Conservation (phyloP, 257 asterid species). For the Thymus mandschuricus region DNA sequence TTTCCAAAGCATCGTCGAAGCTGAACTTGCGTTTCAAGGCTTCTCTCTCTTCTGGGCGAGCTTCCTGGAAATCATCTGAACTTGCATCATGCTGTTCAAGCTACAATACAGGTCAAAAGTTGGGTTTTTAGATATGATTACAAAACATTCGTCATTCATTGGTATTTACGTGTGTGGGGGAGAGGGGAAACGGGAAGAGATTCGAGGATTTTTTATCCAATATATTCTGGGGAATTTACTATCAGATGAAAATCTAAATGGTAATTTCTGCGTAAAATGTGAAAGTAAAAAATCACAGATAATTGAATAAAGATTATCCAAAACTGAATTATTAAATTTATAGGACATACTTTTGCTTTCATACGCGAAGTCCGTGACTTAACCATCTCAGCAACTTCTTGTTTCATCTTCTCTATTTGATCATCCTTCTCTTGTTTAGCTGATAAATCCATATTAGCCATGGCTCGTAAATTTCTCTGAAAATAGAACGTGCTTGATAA, state of each 20-base stretch:
- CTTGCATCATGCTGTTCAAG: constrained; percentile 62
- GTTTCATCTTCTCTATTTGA: constrained; percentile 69
- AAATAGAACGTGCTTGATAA: neutral
- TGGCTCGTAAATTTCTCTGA: constrained; percentile 76
- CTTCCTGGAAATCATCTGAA: constrained; percentile 74
- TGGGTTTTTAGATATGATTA: constrained; percentile 13
- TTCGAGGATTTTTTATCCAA: neutral
- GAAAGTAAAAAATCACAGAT: neutral
- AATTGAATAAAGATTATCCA: constrained; percentile 25
- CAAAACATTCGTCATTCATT: constrained; percentile 9
- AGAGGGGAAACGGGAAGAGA: constrained; percentile 10
- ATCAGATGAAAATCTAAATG: neutral
- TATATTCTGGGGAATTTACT: constrained; percentile 18
- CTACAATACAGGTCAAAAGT: constrained; percentile 47
- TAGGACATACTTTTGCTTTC: constrained; percentile 66
- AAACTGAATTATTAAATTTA: constrained; percentile 6
- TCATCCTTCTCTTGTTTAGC: constrained; percentile 82
- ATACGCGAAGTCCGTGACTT: constrained; percentile 51
- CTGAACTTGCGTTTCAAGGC: constrained; percentile 59
- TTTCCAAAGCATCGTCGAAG: constrained; percentile 77
- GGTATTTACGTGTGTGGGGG: constrained; percentile 4
- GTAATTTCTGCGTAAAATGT: constrained; percentile 1
- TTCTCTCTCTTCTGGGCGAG: constrained; percentile 65
- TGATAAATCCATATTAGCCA: constrained; percentile 72
- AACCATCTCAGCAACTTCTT: constrained; percentile 82